Evolutionary conservation across 2,329 filamentous ascomycete species (phyloP).

Genomic region (Trichoderma sp.): DNA sequence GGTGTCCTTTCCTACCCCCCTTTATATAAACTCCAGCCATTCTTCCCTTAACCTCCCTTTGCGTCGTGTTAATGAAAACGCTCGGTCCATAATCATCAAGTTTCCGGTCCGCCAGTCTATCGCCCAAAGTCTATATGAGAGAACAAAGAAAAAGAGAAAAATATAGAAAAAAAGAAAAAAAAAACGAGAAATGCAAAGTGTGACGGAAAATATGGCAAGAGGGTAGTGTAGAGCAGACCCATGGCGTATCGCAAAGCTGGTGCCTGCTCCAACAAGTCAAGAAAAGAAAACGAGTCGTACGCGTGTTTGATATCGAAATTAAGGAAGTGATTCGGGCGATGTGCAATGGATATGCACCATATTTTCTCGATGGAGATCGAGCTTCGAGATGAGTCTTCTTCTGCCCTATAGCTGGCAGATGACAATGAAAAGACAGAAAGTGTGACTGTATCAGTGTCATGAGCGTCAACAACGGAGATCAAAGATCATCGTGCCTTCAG

Average conservation of each 20-base stretch:
- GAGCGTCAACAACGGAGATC: background rate
- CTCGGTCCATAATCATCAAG: slow-evolving; percentile 24
- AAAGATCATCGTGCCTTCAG: background rate
- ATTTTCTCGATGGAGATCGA: background rate
- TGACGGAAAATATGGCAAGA: background rate
- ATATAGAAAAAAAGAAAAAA: background rate
- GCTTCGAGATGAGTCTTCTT: background rate
- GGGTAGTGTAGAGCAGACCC: background rate
- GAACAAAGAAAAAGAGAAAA: background rate
- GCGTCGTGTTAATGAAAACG: slow-evolving; percentile 21
- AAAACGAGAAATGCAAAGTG: background rate
- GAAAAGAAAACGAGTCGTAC: slow-evolving; percentile 12
- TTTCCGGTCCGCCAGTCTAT: slow-evolving; percentile 26
- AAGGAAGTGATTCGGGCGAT: background rate
- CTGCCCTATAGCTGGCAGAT: too few species aligned
- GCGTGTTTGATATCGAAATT: slow-evolving; percentile 3
- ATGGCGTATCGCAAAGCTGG: background rate
- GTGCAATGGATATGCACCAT: background rate
- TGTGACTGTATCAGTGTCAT: slow-evolving; percentile 23
- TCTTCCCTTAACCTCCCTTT: slow-evolving; percentile 8
- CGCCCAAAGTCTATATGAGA: slow-evolving; percentile 22
- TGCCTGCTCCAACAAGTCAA: background rate
- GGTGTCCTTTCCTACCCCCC: slow-evolving; percentile 6
- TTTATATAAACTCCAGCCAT: slow-evolving; percentile 22
- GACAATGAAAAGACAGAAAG: slow-evolving; percentile 26